Base-by-base conservation (phyloP, 495 filamentous ascomycete species). In the Penicillium argentinense region DNA sequence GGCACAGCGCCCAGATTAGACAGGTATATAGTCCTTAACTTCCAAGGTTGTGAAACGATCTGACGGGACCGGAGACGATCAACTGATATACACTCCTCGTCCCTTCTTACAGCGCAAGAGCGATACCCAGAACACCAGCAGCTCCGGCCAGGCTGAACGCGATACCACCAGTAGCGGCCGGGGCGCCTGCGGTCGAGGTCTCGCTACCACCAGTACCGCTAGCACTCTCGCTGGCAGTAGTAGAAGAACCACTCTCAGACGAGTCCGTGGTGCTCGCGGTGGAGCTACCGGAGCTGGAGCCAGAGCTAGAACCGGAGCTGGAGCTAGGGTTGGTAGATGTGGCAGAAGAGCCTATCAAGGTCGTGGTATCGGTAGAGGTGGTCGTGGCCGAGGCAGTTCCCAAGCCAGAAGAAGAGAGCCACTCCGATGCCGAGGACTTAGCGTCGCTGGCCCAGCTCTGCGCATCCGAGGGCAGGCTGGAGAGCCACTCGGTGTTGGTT, bases 101-200 rank as follows among this genome's bases (percentile, higher is more conserved):
- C n/a, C n/a, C n/a, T 41, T 5, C 23, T 47, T 55, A 63, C 39
- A 63, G 51, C n/a, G 46, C 54, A 44, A 63, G 30, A 6, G 51
- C 57, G 30, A 60, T 39, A 9, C 60, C 60, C 9, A 64, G 37
- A 4, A 58, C 25, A 36, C 57, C 60, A 18, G 46, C 57, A 24
- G 47, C 54, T 49, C 60, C 57, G 0, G 56, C 59, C 33, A 66
- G 5, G 16, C 59, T 30, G 32, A 47, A 47, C 8, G 47, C 57
- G 9, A 65, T 14, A 23, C 38, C 42, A 21, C 49, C 56, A 45
- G 59, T 57, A 21, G 49, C 36, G 19, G 47, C 50, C 16, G 47
- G 24, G n/a, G 29, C 34, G 17, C 44, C 46, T 45, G 34, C 51
- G 33, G 51, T 50, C 12, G 39, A 43, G 9, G 48, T 45, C 12